These are phyloP conservation scores for Kodamaea jinghongensis DNA, from an alignment of 805 yeast genomes.

Conservation along the genomic window DNA sequence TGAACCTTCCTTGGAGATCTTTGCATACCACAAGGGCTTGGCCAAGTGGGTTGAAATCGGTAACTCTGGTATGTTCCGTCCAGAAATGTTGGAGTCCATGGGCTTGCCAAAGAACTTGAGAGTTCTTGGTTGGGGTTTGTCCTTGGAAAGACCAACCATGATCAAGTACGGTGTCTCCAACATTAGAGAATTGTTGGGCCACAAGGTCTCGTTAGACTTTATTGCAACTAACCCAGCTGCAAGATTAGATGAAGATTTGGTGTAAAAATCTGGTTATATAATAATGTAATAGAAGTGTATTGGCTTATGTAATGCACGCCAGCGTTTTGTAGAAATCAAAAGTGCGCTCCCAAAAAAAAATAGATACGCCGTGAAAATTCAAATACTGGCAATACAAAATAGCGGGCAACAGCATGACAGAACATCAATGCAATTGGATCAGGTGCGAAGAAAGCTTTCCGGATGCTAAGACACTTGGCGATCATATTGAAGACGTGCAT, in stretches of 20 bases:
- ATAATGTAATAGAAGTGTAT: constrained; percentile 3
- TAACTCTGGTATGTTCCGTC: constrained; percentile 99
- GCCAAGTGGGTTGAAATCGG: constrained; percentile 99
- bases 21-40: constrained; percentile 92
- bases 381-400: too few relatives aligned
- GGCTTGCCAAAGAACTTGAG: constrained; percentile 93
- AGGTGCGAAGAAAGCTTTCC: constrained; percentile 1
- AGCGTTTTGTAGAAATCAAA: background rate
- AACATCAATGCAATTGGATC: constrained; percentile 2
- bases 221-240: constrained; percentile 97
- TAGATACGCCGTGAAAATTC: background rate
- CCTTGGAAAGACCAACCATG: constrained; percentile 98
- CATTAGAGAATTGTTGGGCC: constrained; percentile 95
- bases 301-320: constrained; percentile 1
- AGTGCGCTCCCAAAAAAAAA: background rate
- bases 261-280: constrained; percentile 13
- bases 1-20: constrained; percentile 97
- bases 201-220: constrained; percentile 91
- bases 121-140: constrained; percentile 96
- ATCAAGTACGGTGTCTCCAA: constrained; percentile 94
- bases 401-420: constrained; percentile 2
- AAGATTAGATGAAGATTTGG: constrained; percentile 68
- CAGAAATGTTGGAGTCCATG: constrained; percentile 98
- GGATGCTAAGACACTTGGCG: background rate
- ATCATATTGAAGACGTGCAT: background rate